Conservation (phyloP, 1,284 basidiomycete genomes). For the Microstroma glucosiphilum region DNA sequence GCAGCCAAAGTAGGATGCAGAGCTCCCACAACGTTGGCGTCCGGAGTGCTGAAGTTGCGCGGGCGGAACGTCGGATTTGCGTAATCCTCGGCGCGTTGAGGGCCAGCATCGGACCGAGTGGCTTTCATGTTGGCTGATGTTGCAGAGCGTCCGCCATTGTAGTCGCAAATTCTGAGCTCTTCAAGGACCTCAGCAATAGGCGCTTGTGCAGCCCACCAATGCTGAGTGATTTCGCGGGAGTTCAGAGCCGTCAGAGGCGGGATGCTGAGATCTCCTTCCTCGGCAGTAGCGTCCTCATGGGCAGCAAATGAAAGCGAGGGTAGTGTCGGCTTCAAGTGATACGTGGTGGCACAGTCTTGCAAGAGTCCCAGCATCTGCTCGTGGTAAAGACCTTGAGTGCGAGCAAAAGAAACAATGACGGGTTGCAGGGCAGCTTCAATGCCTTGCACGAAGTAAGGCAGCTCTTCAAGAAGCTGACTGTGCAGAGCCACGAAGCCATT, state of each 20-base stretch:
- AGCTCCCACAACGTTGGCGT: too few species aligned
- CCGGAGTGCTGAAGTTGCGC: too few species aligned
- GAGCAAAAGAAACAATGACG: conserved; percentile 45
- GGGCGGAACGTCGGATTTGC: too few species aligned
- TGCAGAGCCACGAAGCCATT: conserved; percentile 50
- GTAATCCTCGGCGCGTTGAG: too few species aligned
- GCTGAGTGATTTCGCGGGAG: not conserved
- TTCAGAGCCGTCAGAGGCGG: not conserved
- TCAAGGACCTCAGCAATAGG: not conserved
- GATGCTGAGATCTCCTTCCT: not conserved
- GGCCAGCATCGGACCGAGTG: too few species aligned
- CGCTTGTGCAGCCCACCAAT: not conserved
- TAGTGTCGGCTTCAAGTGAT: not conserved
- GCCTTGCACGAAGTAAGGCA: conserved; percentile 50
- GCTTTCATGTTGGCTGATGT: too few species aligned
- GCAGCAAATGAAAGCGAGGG: not conserved
- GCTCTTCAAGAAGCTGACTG: conserved; percentile 51
- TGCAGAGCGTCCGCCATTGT: too few species aligned
- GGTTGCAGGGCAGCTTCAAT: conserved; percentile 49
- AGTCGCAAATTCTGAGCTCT: not conserved
- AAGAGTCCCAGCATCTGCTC: not conserved
- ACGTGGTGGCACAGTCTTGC: too few species aligned
- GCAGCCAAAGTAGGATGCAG: too few species aligned
- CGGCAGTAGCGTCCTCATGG: not conserved
- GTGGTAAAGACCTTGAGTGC: conserved; percentile 32